A percentile compares a stretch with the other conserved stretches of the same genome.
phyloP scores from a whole-genome alignment of 2,329 filamentous ascomycete species.

The Aphanoascus verrucosus region DNA sequence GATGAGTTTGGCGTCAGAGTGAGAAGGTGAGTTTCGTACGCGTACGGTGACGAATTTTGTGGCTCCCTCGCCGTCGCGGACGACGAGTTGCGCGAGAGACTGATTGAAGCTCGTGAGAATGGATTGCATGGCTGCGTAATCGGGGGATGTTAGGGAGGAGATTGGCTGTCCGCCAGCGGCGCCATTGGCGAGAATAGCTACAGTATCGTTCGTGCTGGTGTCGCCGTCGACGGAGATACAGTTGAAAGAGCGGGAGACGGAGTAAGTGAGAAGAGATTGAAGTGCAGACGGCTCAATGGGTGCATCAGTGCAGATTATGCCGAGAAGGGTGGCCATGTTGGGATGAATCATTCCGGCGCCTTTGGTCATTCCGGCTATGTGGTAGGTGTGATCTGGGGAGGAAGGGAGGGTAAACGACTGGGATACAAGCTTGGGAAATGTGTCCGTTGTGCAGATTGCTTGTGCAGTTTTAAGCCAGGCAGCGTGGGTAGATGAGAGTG shows the following conservation, averaged over 20 bases:
- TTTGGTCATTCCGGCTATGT: constrained; percentile 90
- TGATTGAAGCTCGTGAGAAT: constrained; percentile 68
- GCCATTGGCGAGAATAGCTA: constrained; percentile 90
- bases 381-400: constrained; percentile 62
- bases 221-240: constrained; percentile 94
- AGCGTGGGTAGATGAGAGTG: constrained; percentile 63
- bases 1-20: constrained; percentile 63
- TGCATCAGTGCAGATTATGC: constrained; percentile 83
- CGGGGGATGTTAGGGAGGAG: constrained; percentile 39
- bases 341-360: constrained; percentile 98
- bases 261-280: constrained; percentile 57
- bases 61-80: constrained; percentile 91
- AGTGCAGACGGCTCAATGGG: constrained; percentile 61
- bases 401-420: constrained; percentile 74
- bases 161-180: constrained; percentile 66
- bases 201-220: constrained; percentile 93
- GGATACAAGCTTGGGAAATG: constrained; percentile 91
- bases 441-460: constrained; percentile 96
- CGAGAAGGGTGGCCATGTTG: constrained; percentile 94
- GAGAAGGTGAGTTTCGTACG: constrained; percentile 60
- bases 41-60: constrained; percentile 96
- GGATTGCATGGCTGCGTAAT: constrained; percentile 59
- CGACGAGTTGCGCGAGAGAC: constrained; percentile 81
- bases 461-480: constrained; percentile 79
- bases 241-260: constrained; percentile 83